phyloP scores from a whole-genome alignment of 352 stramenopile species.

The Phytophthora multivora region DNA sequence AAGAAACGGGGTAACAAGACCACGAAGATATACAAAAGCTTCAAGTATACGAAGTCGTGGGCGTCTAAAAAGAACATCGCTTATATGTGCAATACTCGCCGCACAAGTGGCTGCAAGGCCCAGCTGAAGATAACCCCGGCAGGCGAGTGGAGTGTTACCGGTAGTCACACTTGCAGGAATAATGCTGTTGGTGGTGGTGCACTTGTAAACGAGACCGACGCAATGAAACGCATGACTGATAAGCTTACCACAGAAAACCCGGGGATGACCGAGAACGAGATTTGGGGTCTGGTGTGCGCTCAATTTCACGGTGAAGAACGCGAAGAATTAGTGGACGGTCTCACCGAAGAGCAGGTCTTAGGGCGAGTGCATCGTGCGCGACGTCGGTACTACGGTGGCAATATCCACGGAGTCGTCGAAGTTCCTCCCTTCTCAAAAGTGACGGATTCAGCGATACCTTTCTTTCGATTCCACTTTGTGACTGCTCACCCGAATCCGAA shows the following conservation, averaged over 20 bases:
- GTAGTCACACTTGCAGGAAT: not conserved
- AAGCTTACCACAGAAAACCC: too few species aligned
- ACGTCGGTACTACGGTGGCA: too few species aligned
- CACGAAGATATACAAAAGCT: slow-evolving; percentile 2
- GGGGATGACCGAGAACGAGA: too few species aligned
- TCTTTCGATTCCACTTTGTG: slow-evolving; percentile 30
- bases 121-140: not conserved
- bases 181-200: too few species aligned
- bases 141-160: not conserved
- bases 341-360: slow-evolving; percentile 18
- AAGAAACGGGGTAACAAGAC: not conserved
- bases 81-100: slow-evolving; percentile 3
- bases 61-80: slow-evolving; percentile 3
- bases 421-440: slow-evolving; percentile 16
- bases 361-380: not conserved
- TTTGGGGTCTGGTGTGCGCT: slow-evolving; percentile 3
- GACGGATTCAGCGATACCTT: slow-evolving; percentile 11
- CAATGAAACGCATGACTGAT: too few species aligned
- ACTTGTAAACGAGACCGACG: too few species aligned
- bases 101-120: not conserved
- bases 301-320: slow-evolving; percentile 1
- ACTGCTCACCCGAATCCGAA: not conserved
- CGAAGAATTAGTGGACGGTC: slow-evolving; percentile 5
- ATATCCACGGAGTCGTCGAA: slow-evolving; percentile 31
- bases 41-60: slow-evolving; percentile 10